Percentiles rank a stretch among this genome's conserved stretches.
Evolutionary conservation across 1,284 basidiomycete genomes (phyloP).

Genomic region (Pulveroboletus sp.): DNA sequence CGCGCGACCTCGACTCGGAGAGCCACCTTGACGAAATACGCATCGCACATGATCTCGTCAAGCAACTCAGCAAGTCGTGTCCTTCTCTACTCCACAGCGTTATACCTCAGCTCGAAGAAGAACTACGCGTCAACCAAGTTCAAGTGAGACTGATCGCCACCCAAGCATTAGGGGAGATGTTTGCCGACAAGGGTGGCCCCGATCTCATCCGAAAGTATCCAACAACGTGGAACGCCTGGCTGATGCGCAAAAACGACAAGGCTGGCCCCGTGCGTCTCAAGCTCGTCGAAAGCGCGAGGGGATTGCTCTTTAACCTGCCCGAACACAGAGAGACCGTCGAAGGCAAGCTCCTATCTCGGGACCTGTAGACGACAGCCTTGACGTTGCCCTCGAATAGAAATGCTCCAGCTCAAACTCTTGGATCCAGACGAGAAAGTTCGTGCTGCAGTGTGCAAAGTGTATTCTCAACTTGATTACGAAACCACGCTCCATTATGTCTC

Average conservation of each 20-base stretch:
- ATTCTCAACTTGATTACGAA: slow-evolving; percentile 88
- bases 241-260: slow-evolving; percentile 81
- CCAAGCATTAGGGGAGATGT: slow-evolving; percentile 88
- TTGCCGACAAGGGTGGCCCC: slow-evolving; percentile 69
- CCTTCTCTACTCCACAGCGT: slow-evolving; percentile 86
- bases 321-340: slow-evolving; percentile 75
- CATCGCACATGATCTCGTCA: slow-evolving; percentile 83
- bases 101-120: slow-evolving; percentile 91
- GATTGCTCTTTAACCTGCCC: slow-evolving; percentile 65
- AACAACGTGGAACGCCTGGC: slow-evolving; percentile 85
- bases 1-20: slow-evolving; percentile 56
- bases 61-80: slow-evolving; percentile 79
- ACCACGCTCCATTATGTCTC: slow-evolving; percentile 83
- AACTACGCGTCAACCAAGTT: slow-evolving; percentile 78
- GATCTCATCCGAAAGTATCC: slow-evolving; percentile 84
- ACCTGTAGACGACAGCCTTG: slow-evolving; percentile 5
- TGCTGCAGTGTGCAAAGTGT: slow-evolving; percentile 79
- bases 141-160: slow-evolving; percentile 79
- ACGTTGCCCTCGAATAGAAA: slow-evolving; percentile 45
- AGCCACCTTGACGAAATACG: slow-evolving; percentile 69
- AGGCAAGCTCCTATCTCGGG: slow-evolving; percentile 43
- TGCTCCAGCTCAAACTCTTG: slow-evolving; percentile 65
- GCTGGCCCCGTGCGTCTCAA: slow-evolving; percentile 69
- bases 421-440: slow-evolving; percentile 95
- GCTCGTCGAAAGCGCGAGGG: slow-evolving; percentile 74